Evolutionary conservation across 2,329 filamentous ascomycete species (phyloP), one percentile per base, ranked within the genome.

Genomic region (Parastagonospora avenae): DNA sequence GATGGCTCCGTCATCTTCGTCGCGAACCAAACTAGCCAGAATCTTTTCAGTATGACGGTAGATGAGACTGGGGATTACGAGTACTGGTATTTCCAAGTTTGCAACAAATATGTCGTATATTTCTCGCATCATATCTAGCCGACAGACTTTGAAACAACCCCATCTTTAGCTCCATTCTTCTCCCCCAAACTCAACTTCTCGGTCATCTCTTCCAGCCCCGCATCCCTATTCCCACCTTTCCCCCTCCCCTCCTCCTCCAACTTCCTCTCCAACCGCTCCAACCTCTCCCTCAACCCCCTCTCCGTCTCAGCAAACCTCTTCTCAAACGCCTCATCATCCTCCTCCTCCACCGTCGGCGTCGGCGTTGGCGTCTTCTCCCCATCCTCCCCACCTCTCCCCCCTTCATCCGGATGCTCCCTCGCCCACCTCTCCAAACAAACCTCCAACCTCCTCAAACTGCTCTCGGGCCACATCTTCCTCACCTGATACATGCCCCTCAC

Each of bases 291-390:
- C 33, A 72, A 65, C 11, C 57, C 57, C 51, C 48, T 60, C 38
- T 70, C 69, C 10, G 63, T 67, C 30, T 70, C 66, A 12, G 68
- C 67, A 16, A n/a, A n/a, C n/a, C n/a, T n/a, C n/a, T 66, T 60
- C n/a, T 66, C 64, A 3, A 15, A 45, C 12, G 64, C 64, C 1
- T 47, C 51, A 2, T 35, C 50, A 16, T 52, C 46, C 11, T 54
- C 60, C 46, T 10, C 46, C 19, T 54, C 56, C 2, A 60, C 68
- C 2, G 66, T 69, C 2, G 19, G 19, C 19, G 19, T 24, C 19
- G n/a, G n/a, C 9, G 35, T 37, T 4, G 68, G 68, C n/a, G 68
- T 71, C 46, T 66, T 70, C 19, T 71, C 67, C 2, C 63, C 63
- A 36, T 57, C 59, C 9, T 32, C 48, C 10, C 52, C 8, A 42